These are phyloP conservation scores for Buxus sempervirens DNA, from an alignment of 164 flowering plant species.

Conservation along the genomic window DNA sequence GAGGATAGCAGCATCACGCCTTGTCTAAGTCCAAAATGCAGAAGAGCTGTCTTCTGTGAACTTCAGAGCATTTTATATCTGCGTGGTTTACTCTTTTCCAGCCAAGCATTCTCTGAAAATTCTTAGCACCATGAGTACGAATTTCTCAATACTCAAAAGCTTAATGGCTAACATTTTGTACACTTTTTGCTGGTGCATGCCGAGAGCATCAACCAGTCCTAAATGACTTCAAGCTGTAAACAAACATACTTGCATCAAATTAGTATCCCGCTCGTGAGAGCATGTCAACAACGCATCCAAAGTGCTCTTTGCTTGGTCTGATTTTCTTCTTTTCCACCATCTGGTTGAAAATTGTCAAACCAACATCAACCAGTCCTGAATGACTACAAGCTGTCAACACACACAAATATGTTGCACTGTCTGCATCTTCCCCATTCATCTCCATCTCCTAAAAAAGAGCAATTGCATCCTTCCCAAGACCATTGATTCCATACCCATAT, in stretches of 20 bases:
- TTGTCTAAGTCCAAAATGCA: no score
- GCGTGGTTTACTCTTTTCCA: no score
- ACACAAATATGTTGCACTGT: conserved; percentile 28
- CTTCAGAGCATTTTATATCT: no score
- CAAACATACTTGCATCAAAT: conserved; percentile 24
- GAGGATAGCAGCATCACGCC: no score
- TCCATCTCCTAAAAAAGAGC: conserved; percentile 34
- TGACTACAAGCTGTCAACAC: conserved; percentile 47
- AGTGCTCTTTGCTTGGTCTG: conserved; percentile 29
- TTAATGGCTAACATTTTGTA: no score
- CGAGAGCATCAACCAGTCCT: conserved; percentile 28
- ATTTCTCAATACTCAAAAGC: no score
- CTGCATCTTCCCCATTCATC: conserved; percentile 20
- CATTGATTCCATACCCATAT: conserved; percentile 39
- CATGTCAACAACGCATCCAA: conserved; percentile 38
- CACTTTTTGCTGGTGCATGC: no score
- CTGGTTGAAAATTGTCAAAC: conserved; percentile 29
- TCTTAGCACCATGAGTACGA: no score
- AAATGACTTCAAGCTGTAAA: conserved; percentile 12
- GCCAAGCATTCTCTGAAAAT: no score
- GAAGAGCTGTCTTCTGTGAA: no score
- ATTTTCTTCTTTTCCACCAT: conserved; percentile 29
- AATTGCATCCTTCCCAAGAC: conserved; percentile 32
- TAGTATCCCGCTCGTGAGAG: conserved; percentile 40
- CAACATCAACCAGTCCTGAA: conserved; percentile 37